phyloP scores from a whole-genome alignment of 345 rosid genomes.

The Eucalyptus brandiana region DNA sequence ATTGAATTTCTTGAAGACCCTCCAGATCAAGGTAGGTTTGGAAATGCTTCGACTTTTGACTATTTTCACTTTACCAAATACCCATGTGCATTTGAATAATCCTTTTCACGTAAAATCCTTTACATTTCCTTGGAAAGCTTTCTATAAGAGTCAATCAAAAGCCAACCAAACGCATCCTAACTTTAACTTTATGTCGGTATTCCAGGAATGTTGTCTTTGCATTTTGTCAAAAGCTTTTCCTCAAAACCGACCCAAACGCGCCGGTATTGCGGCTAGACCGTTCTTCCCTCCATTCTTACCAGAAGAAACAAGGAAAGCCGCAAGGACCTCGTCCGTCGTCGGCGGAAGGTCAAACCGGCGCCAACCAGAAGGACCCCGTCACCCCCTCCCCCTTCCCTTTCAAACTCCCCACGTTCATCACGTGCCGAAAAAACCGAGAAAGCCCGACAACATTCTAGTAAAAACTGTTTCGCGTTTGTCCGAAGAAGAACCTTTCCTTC shows the following conservation, averaged over 20 bases:
- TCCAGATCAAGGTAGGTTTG: too few species aligned
- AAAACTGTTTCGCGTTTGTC: accelerated
- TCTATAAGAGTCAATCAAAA: too few species aligned
- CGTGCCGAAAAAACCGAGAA: background rate
- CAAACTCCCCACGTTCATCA: background rate
- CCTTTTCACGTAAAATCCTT: too few species aligned
- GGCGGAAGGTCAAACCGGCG: background rate
- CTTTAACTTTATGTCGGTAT: too few species aligned
- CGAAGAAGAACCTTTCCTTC: background rate
- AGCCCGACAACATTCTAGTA: background rate
- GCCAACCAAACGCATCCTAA: too few species aligned
- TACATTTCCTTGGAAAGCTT: too few species aligned
- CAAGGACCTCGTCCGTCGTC: background rate
- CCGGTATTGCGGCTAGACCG: background rate
- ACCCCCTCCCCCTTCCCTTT: accelerated
- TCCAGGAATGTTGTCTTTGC: too few species aligned
- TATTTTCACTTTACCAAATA: background rate
- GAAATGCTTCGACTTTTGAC: background rate
- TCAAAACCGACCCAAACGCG: too few species aligned
- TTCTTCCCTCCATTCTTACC: background rate
- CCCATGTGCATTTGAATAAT: too few species aligned
- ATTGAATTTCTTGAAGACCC: too few species aligned
- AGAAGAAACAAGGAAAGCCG: background rate
- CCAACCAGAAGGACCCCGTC: background rate
- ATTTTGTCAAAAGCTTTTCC: background rate